phyloP scores from a whole-genome alignment of 371 early-diverging fungal species.

The Parasitella parasitica region DNA sequence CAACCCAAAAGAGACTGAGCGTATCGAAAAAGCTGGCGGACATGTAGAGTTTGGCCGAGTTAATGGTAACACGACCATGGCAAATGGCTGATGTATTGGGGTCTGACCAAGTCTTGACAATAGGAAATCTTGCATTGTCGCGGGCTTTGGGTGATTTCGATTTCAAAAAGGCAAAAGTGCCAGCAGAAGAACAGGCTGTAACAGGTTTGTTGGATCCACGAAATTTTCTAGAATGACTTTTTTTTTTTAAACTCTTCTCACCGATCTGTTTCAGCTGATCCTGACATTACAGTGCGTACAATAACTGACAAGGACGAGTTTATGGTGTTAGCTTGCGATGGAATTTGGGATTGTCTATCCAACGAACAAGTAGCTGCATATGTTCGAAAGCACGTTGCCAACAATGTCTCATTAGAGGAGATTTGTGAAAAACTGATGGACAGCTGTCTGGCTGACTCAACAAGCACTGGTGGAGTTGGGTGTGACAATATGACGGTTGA shows the following conservation, averaged over 20 bases:
- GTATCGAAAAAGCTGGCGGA: conserved; percentile 90
- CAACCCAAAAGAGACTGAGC: conserved; percentile 71
- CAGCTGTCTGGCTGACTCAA: conserved; percentile 81
- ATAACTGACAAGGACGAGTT: conserved; percentile 84
- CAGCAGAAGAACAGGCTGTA: conserved; percentile 88
- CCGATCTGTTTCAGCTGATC: conserved; percentile 67
- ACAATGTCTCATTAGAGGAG: conserved; percentile 53
- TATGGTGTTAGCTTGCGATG: conserved; percentile 95
- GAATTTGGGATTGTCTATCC: conserved; percentile 97
- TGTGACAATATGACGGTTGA: conserved; percentile 98
- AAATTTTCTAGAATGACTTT: conserved; percentile 44
- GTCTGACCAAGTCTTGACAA: background rate
- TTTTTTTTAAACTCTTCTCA: background rate
- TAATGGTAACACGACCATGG: conserved; percentile 66
- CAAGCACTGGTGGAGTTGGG: conserved; percentile 86
- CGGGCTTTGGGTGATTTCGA: conserved; percentile 97
- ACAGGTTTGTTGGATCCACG: conserved; percentile 91
- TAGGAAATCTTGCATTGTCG: conserved; percentile 89
- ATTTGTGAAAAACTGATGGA: conserved; percentile 92
- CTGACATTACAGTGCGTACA: conserved; percentile 72
- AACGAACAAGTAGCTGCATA: conserved; percentile 87
- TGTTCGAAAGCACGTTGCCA: conserved; percentile 65
- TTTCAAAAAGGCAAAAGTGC: conserved; percentile 76
- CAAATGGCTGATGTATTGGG: background rate
- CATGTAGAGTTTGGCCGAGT: conserved; percentile 95